Conservation (phyloP, 2,329 filamentous ascomycete genomes). For the Sarocladiaceae sp. region DNA sequence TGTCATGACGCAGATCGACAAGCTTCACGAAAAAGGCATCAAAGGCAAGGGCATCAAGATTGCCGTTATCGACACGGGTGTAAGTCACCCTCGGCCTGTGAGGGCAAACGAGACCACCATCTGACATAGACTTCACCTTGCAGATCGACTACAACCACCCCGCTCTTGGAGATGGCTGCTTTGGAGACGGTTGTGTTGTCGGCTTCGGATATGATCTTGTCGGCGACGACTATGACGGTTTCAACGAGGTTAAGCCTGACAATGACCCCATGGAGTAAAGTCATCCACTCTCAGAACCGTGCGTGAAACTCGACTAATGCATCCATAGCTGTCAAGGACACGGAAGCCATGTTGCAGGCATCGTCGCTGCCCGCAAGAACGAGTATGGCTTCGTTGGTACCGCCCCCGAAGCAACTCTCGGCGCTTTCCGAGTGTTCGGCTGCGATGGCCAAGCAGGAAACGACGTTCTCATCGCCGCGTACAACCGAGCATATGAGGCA, state of each 20-base stretch:
- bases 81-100: conserved; percentile 24
- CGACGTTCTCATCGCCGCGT: conserved; percentile 54
- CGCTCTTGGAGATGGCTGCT: conserved; percentile 54
- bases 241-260: conserved; percentile 36
- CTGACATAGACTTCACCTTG: neutral
- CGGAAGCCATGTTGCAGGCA: conserved; percentile 57
- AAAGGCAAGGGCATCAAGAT: conserved; percentile 47
- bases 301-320: neutral
- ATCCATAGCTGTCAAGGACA: conserved; percentile 38
- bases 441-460: conserved; percentile 43
- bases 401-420: conserved; percentile 49
- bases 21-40: conserved; percentile 40
- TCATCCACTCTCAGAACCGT: neutral
- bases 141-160: conserved; percentile 57
- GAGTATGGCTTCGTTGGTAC: conserved; percentile 49
- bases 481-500: conserved; percentile 54
- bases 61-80: conserved; percentile 48
- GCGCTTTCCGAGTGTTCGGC: conserved; percentile 52
- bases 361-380: conserved; percentile 52
- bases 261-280: conserved; percentile 44
- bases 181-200: conserved; percentile 53
- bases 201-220: conserved; percentile 51
- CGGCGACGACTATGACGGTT: conserved; percentile 44
- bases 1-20: conserved; percentile 50
- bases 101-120: neutral